Conservation (phyloP, 2,329 filamentous ascomycete genomes). For the Verticillium zaregamsianum region DNA sequence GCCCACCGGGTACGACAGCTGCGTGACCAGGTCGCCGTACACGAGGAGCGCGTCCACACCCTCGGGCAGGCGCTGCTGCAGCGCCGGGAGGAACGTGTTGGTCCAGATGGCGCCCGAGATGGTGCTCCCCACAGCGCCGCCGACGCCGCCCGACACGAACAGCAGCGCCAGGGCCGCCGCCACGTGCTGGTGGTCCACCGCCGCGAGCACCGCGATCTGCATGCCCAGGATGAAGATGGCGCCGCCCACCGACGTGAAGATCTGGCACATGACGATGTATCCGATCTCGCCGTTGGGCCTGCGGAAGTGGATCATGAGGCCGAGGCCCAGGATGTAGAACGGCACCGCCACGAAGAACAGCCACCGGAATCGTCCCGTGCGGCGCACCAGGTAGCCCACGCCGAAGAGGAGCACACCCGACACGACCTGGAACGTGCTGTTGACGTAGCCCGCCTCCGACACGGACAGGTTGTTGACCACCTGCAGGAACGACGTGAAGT, state of each 20-base stretch:
- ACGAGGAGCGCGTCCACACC: conserved; percentile 38
- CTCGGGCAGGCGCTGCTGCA: conserved; percentile 46
- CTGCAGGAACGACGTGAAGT: conserved; percentile 53
- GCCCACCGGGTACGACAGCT: conserved; percentile 45
- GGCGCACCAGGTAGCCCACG: conserved; percentile 39
- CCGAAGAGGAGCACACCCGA: conserved; percentile 45
- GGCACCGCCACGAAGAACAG: conserved; percentile 31
- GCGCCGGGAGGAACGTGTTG: conserved; percentile 30
- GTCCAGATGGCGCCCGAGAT: conserved; percentile 27
- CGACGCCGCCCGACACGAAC: conserved; percentile 20
- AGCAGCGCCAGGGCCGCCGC: conserved; percentile 24
- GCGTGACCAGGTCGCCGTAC: conserved; percentile 47
- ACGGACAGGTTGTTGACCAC: conserved; percentile 41
- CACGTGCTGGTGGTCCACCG: conserved; percentile 26
- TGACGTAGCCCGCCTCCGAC: conserved; percentile 40
- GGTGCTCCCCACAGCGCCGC: conserved; percentile 22
- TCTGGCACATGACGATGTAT: conserved; percentile 48
- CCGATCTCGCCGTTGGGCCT: conserved; percentile 34
- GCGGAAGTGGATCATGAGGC: conserved; percentile 30
- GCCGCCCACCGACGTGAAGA: conserved; percentile 48
- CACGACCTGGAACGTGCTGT: conserved; percentile 46
- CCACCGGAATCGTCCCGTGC: conserved; percentile 44
- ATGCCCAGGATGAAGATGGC: conserved; percentile 43
- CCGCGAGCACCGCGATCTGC: conserved; percentile 22
- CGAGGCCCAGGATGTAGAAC: conserved; percentile 28